A percentile compares a stretch with the other conserved stretches of the same genome.
Conservation (phyloP, 441 rosid genomes). For the Adansonia rubrostipa region DNA sequence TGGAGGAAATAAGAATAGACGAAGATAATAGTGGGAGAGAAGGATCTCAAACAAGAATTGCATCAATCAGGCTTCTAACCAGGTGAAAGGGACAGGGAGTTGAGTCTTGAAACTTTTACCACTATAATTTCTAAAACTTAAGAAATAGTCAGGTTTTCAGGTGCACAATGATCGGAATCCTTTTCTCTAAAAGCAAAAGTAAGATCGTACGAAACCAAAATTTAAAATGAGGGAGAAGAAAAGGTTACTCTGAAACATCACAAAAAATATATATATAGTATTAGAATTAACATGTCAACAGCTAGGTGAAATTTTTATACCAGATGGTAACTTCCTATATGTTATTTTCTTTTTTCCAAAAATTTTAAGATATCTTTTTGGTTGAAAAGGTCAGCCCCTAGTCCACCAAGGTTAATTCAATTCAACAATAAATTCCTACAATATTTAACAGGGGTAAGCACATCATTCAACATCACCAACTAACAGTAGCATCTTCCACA, state of each 20-base stretch:
- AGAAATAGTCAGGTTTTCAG: not conserved
- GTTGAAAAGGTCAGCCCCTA: not conserved
- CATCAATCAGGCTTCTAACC: not conserved
- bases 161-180: not conserved
- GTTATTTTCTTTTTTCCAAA: not conserved
- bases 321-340: constrained; percentile 11
- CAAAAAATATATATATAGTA: not conserved
- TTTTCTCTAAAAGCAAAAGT: not conserved
- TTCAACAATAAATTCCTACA: not conserved
- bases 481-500: not conserved
- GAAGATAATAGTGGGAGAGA: not conserved
- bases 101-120: not conserved
- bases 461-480: not conserved
- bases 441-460: not conserved
- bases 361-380: not conserved
- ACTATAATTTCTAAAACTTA: not conserved
- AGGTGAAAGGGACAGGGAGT: not conserved
- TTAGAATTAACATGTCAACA: not conserved
- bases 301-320: not conserved
- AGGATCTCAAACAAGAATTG: constrained; percentile 2
- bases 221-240: not conserved
- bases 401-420: not conserved
- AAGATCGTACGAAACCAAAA: not conserved
- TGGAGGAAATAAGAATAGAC: not conserved
- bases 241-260: not conserved